Base-by-base conservation (phyloP, 1,284 basidiomycete species). In the Cystobasidium slooffiae region DNA sequence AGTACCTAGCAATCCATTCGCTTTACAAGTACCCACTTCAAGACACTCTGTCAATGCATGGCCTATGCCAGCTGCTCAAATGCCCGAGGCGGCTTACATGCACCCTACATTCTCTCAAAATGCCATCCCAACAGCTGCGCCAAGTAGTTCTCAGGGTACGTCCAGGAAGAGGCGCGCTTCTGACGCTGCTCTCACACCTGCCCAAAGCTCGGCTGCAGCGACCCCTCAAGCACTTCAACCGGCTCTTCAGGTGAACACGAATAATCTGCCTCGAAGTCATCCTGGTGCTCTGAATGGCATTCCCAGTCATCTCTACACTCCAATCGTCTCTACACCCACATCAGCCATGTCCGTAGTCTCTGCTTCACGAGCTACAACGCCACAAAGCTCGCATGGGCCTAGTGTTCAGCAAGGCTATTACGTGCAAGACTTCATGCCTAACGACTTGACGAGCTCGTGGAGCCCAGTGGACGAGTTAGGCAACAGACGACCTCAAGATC, bases 361-460 rank as follows among this genome's bases (percentile, higher is more conserved):
- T n/a, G 56, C 6, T 41, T 31, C 56, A 2, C 43, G 37, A 41
- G 43, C 18, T 5, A 18, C 56, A n/a, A 18, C 37, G 9, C 39
- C 56, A 43, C 56, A 31, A 41, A 59, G 16, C 18, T n/a, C 56
- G 37, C 37, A 59, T 2, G 14, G 43, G 56, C 39, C 5, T 5
- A 5, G 8, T 20, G 43, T 43, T 31, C 31, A 41, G 53, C 53
- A 31, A 10, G 24, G 53, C 10, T 49, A 46, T 31, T 14, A 12
- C 39, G 24, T 31, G 43, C 44, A 63, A 44, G 47, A 47, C 22
- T 22, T 63, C 37, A 22, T 31, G 43, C 61, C 43, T 41, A 41
- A 47, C 6, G 63, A 49, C 1, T 51, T 73, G 16, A 66, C 70
- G 10, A 62, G 56, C 51, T 58, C 51, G 31, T 58, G 63, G 37